These are phyloP conservation scores for Uronychia binucleata DNA, from an alignment of 73 alveolate species.

Conservation along the genomic window DNA sequence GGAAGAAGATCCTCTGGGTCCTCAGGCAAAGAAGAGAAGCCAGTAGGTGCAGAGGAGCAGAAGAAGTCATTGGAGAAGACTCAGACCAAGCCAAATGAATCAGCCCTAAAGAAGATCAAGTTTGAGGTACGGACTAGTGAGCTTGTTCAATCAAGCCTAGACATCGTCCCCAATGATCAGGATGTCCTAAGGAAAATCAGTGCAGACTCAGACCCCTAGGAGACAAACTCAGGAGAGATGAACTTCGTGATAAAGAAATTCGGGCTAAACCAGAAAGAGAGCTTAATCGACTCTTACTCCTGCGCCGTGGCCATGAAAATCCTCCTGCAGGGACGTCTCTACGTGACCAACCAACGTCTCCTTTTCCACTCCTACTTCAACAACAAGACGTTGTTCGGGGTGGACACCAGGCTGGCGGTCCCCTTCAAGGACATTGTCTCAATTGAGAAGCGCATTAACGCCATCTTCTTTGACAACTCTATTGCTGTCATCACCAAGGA, in stretches of 20 bases:
- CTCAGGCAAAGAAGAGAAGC: neutral
- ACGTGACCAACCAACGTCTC: slow-evolving; percentile 57
- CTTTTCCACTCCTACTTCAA: slow-evolving; percentile 75
- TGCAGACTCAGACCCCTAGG: no score
- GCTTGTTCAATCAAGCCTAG: no score
- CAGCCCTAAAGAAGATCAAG: slow-evolving; percentile 11
- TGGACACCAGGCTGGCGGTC: slow-evolving; percentile 59
- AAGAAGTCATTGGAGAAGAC: no score
- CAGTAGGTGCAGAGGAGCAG: neutral
- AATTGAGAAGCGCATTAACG: slow-evolving; percentile 55
- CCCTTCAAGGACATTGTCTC: slow-evolving; percentile 47
- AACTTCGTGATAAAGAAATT: slow-evolving; percentile 3
- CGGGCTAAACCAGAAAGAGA: neutral
- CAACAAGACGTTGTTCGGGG: slow-evolving; percentile 75
- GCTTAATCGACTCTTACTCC: slow-evolving; percentile 24
- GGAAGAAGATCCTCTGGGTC: neutral
- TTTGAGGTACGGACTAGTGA: neutral
- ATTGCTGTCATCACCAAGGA: slow-evolving; percentile 54
- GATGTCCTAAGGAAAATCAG: no score
- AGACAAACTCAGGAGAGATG: neutral
- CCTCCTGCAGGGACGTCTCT: slow-evolving; percentile 70
- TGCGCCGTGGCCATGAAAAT: slow-evolving; percentile 62
- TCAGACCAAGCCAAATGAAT: no score
- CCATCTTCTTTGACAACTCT: slow-evolving; percentile 56
- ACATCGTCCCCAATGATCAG: no score